A percentile compares a stretch with the other conserved stretches of the same genome.
Evolutionary conservation across 2,329 filamentous ascomycete species (phyloP).

Genomic region (Ascosphaera apis): DNA sequence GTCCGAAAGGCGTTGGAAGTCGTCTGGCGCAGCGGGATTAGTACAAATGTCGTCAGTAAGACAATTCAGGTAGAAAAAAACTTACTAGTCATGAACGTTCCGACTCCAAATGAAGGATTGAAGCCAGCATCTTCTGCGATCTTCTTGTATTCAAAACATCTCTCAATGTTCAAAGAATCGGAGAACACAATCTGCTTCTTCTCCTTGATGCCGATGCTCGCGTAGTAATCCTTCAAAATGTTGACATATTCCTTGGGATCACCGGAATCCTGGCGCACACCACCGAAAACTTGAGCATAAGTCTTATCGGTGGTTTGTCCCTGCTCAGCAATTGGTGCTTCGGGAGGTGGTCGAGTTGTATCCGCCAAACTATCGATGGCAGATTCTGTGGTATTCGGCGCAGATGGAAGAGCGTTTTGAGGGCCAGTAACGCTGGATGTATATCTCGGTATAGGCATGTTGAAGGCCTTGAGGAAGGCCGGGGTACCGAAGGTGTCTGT

Average conservation of each 20-base stretch:
- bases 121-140: slow-evolving; percentile 62
- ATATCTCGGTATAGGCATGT: slow-evolving; percentile 33
- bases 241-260: slow-evolving; percentile 62
- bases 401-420: slow-evolving; percentile 18
- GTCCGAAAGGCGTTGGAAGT: slow-evolving; percentile 51
- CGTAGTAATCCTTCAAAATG: slow-evolving; percentile 61
- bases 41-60: not conserved
- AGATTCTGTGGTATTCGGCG: slow-evolving; percentile 19
- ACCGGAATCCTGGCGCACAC: slow-evolving; percentile 76
- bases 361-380: slow-evolving; percentile 15
- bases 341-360: slow-evolving; percentile 18
- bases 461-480: slow-evolving; percentile 68
- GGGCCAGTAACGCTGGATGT: slow-evolving; percentile 19
- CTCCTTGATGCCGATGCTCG: slow-evolving; percentile 46
- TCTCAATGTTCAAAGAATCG: slow-evolving; percentile 77
- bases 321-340: slow-evolving; percentile 18
- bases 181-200: slow-evolving; percentile 88
- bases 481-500: slow-evolving; percentile 94
- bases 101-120: slow-evolving; percentile 73
- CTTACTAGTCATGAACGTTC: slow-evolving; percentile 73
- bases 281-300: slow-evolving; percentile 63
- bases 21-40: slow-evolving; percentile 28
- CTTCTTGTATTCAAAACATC: slow-evolving; percentile 73
- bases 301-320: slow-evolving; percentile 26
- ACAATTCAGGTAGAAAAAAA: slow-evolving; percentile 1